Base-by-base conservation (phyloP, 768 basidiomycete species). In the Mycena vulgaris region DNA sequence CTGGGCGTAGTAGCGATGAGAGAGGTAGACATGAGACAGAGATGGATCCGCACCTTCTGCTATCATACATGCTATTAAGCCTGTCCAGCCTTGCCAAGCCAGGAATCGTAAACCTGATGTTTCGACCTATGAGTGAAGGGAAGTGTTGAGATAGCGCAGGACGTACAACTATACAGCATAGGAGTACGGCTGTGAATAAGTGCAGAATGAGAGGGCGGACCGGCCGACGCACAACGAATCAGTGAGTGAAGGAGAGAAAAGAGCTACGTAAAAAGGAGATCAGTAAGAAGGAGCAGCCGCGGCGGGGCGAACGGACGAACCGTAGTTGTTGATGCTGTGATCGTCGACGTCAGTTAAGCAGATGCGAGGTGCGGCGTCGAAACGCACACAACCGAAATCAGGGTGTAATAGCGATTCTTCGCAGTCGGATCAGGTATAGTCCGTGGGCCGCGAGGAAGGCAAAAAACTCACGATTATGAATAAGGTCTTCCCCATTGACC, bases 51-150 rank as follows among this genome's bases (percentile, higher is more conserved):
- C 51, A 90, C 89, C 78, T 83, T 91, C 87, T 27, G 89, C 86
- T 42, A 89, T 80, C 76, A 89, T 83, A 76, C 85, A 87, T 40
- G 85, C 81, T 42, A 88, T 77, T 31, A 90, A 73, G 13, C 89
- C 89, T 1, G 89, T 89, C 83, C 87, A 88, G 25, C 89, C 89
- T 83, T 90, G 89, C 89, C 90, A 90, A 70, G 78, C 80, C 71
- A 88, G 88, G 79, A 87, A 89, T 19, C 63, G 71, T 14, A 78
- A 72, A 74, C 88, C 87, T 87, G 52, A 17, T 28, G 28, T 4
- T 42, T 8, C 2, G 3, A 31, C 58, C 23, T 61, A 35, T 39
- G 5, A n/a, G 19, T 27, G 19, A 66, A 52, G 45, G 61, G 5
- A 52, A 62, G 62, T 45, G 42, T 48, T 48, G 14, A 5, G 30